These are phyloP conservation scores for Gossypium laxum DNA, from an alignment of 441 rosid species.

Conservation along the genomic window DNA sequence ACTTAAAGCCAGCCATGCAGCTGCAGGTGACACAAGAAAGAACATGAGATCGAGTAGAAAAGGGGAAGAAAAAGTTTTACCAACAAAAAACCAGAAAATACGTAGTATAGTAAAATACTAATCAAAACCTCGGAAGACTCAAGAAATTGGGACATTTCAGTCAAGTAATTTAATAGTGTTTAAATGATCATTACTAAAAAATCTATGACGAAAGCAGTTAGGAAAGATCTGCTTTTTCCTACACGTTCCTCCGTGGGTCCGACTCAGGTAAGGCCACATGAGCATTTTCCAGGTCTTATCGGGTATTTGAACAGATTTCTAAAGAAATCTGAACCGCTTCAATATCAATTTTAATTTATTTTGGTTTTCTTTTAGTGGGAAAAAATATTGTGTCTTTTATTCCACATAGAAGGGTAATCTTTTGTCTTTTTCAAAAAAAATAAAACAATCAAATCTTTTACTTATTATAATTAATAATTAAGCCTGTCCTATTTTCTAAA, in stretches of 20 bases:
- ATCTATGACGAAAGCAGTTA: conserved; percentile 6
- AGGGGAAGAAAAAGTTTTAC: not conserved
- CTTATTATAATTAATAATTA: not conserved
- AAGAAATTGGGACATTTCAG: not conserved
- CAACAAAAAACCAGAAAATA: not conserved
- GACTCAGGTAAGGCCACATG: not conserved
- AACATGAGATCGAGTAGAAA: conserved; percentile 14
- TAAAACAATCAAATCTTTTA: not conserved
- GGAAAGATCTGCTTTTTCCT: not conserved
- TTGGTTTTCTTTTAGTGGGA: not conserved
- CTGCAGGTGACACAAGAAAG: conserved; percentile 29
- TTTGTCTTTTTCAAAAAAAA: not conserved
- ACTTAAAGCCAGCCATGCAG: conserved; percentile 65
- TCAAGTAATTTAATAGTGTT: not conserved
- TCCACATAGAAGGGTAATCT: not conserved
- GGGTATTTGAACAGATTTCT: not conserved
- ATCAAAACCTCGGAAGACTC: conserved; percentile 2
- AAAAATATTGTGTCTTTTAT: not conserved
- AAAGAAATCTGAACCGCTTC: conserved; percentile 6
- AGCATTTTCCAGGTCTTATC: not conserved
- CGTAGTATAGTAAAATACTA: conserved; percentile 1
- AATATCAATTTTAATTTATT: not conserved
- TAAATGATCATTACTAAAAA: not conserved
- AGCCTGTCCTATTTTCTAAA: conserved; percentile 1
- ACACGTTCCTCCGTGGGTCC: conserved; percentile 14